Base-by-base conservation (phyloP, 2,329 filamentous ascomycete species). In the Fusarium sp. region DNA sequence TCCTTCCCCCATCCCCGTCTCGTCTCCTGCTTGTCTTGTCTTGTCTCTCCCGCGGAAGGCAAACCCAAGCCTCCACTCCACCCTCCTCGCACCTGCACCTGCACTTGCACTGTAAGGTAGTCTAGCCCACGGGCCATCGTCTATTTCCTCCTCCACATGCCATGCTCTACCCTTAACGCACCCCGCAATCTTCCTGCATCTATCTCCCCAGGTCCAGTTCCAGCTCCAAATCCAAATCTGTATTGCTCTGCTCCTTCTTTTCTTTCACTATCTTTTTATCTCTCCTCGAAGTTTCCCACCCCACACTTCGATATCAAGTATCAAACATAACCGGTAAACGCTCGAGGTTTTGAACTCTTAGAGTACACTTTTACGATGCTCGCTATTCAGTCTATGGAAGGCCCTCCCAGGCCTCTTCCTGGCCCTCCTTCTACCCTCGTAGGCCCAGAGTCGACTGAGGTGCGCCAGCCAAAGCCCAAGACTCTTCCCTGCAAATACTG, bases 401-500 rank as follows among this genome's bases (percentile, higher is more conserved):
- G 81, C 46, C 78, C 82, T 65, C 75, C 78, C 73, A 78, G 74
- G 47, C 66, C 76, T 41, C 73, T 77, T 54, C 69, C 75, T 47
- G 69, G 69, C 18, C 70, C 73, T 58, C 56, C 66, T 63, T 69
- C 64, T 62, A 69, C 70, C 53, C 75, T 80, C 41, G 69, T 70
- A 57, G 68, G 72, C 29, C 82, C 84, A 45, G 86, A 87, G 70
- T 82, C 81, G 67, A 82, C 81, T 60, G 86, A 88, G 72, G 79
- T 79, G 74, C 84, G 85, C 74, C 84, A 86, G 70, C 86, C 87
- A 77, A 89, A 89, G 74, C 87, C 87, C 71, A 89, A 89, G 80
- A 87, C 86, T 52, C 78, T 89, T 65, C 87, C 87, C 60, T 90
- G 88, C 83, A 87, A 87, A 75, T 89, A 88, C 75, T 90, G 88